phyloP scores from a whole-genome alignment of 2,329 filamentous ascomycete species.

The Chrysoporthe austroafricana region DNA sequence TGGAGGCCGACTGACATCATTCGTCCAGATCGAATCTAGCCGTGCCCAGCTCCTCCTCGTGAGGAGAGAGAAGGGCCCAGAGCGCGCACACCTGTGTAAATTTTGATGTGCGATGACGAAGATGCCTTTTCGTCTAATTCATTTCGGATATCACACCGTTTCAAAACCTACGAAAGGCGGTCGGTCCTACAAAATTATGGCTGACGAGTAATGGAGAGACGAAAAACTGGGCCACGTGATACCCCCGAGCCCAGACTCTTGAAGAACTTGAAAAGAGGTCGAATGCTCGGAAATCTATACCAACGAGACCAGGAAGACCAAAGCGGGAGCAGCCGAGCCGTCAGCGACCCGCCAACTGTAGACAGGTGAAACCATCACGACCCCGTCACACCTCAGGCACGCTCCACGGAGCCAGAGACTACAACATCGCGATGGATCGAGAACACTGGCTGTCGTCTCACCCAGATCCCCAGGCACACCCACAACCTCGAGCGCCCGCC shows the following conservation, averaged over 20 bases:
- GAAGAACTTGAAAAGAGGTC: background rate
- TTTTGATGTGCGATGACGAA: background rate
- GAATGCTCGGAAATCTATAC: background rate
- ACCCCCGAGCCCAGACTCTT: slow-evolving; percentile 20
- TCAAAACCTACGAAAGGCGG: background rate
- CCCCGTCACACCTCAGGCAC: too few species aligned
- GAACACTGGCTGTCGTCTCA: background rate
- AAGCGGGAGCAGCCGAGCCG: background rate
- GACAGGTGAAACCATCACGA: background rate
- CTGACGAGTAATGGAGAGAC: slow-evolving; percentile 1
- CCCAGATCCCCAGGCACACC: background rate
- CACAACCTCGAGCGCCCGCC: background rate
- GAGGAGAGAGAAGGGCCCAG: background rate
- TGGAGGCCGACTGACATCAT: slow-evolving; percentile 10
- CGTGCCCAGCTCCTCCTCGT: background rate
- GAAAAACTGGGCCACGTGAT: slow-evolving; percentile 20
- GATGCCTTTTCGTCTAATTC: background rate
- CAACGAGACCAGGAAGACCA: background rate
- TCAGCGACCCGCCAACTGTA: too few species aligned
- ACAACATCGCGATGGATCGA: background rate
- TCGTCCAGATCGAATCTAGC: background rate
- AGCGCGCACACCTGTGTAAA: background rate
- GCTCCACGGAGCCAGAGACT: background rate
- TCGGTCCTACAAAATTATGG: background rate
- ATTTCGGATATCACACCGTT: background rate